These are phyloP conservation scores for Plasmodium berghei DNA, from an alignment of 169 alveolate species.

Conservation along the genomic window DNA sequence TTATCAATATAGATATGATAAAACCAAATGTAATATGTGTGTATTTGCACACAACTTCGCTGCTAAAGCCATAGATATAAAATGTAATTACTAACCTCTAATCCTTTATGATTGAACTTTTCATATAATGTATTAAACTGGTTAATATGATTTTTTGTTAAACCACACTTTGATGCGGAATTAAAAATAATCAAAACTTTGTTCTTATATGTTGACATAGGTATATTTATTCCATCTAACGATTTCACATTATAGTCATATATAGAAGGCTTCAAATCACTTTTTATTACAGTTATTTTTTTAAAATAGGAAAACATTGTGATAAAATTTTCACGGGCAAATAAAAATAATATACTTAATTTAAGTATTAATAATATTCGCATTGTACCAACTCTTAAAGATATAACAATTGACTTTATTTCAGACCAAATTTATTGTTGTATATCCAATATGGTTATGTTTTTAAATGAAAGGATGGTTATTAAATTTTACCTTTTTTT, in stretches of 20 bases:
- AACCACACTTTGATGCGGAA: conserved; percentile 69
- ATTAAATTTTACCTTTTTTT: too few species aligned
- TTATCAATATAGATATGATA: too few species aligned
- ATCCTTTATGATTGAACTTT: conserved; percentile 8
- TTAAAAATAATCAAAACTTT: conserved; percentile 51
- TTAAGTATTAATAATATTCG: too few species aligned
- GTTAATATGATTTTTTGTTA: conserved; percentile 41
- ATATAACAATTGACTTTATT: too few species aligned
- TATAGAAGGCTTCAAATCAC: conserved; percentile 28
- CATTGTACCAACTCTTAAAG: too few species aligned
- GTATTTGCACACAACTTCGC: too few species aligned
- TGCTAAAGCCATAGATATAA: too few species aligned
- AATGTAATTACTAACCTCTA: conserved; percentile 13
- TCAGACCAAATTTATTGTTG: too few species aligned
- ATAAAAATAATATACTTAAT: conserved; percentile 3
- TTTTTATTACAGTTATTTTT: conserved; percentile 38
- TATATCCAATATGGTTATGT: too few species aligned
- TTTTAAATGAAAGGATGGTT: too few species aligned
- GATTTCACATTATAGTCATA: conserved; percentile 44
- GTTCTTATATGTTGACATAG: conserved; percentile 51
- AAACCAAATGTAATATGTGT: too few species aligned
- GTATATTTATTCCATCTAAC: conserved; percentile 16
- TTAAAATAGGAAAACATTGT: conserved; percentile 46
- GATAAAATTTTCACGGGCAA: not conserved
- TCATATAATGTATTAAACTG: conserved; percentile 44